Evolutionary conservation across 2,329 filamentous ascomycete genomes (phyloP).

Genomic region (Penicillium sp.): DNA sequence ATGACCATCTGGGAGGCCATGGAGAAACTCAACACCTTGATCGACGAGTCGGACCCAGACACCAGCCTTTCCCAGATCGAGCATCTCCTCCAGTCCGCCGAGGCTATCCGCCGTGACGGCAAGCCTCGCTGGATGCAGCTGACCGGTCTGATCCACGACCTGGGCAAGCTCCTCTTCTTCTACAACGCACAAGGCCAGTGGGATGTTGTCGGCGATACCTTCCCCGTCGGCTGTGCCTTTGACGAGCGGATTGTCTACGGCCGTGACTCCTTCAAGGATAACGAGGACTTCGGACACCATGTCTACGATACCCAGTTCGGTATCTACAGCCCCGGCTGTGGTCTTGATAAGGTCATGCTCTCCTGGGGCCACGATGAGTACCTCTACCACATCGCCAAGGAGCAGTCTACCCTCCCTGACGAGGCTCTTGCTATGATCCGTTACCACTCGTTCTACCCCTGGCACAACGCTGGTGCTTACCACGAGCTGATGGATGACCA

Average conservation of each 20-base stretch:
- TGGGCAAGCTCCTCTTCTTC: constrained; percentile 50
- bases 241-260: constrained; percentile 78
- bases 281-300: constrained; percentile 71
- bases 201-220: constrained; percentile 76
- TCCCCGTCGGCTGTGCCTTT: constrained; percentile 49
- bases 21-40: constrained; percentile 86
- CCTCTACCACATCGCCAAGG: constrained; percentile 77
- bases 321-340: constrained; percentile 77
- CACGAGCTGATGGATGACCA: constrained; percentile 78
- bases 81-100: constrained; percentile 83
- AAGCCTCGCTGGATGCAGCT: constrained; percentile 52
- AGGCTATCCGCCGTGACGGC: constrained; percentile 79
- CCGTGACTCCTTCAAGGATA: constrained; percentile 68
- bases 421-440: constrained; percentile 91
- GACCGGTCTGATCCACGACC: constrained; percentile 49
- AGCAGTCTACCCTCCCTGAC: constrained; percentile 73
- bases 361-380: constrained; percentile 69
- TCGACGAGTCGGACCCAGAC: constrained; percentile 90
- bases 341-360: constrained; percentile 84
- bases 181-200: constrained; percentile 82
- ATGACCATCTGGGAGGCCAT: constrained; percentile 92
- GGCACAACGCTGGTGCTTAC: constrained; percentile 83
- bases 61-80: constrained; percentile 85
- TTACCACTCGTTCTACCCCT: constrained; percentile 91
- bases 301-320: constrained; percentile 76